Evolutionary conservation across 768 basidiomycete genomes (phyloP).

Genomic region (Fibroporia radiculosa): DNA sequence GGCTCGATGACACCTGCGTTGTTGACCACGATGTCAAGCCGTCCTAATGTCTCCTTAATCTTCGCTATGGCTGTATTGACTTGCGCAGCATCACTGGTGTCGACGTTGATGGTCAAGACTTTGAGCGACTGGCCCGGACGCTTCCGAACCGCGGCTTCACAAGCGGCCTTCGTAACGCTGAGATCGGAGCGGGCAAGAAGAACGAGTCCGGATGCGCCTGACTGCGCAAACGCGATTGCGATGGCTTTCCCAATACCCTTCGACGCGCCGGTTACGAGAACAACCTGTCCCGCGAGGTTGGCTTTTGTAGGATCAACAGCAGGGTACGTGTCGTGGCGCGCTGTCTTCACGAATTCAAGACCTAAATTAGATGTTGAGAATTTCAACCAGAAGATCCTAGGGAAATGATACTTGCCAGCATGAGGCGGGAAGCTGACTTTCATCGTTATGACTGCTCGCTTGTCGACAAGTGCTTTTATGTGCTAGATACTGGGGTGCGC

Average conservation of each 20-base stretch:
- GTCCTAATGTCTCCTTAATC: slow-evolving; percentile 18
- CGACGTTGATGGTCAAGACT: slow-evolving; percentile 17
- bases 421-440: too few species aligned
- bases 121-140: slow-evolving; percentile 4
- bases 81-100: slow-evolving; percentile 17
- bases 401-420: too few species aligned
- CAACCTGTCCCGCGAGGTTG: slow-evolving; percentile 17
- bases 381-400: too few species aligned
- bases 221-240: slow-evolving; percentile 19
- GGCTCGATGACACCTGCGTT: slow-evolving; percentile 17
- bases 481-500: too few species aligned
- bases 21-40: slow-evolving; percentile 22
- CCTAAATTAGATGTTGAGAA: too few species aligned
- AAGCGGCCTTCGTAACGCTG: not conserved
- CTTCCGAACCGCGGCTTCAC: slow-evolving; percentile 11
- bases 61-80: slow-evolving; percentile 19
- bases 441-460: too few species aligned
- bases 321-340: slow-evolving; percentile 15
- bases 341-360: not conserved
- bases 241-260: slow-evolving; percentile 21
- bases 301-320: slow-evolving; percentile 18
- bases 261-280: slow-evolving; percentile 22
- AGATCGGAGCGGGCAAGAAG: slow-evolving; percentile 19
- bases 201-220: slow-evolving; percentile 21
- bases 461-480: too few species aligned